Percentiles rank a stretch among this genome's conserved stretches.
Evolutionary conservation across 2,329 filamentous ascomycete genomes (phyloP).

Genomic region (Rhynchosporium secalis): DNA sequence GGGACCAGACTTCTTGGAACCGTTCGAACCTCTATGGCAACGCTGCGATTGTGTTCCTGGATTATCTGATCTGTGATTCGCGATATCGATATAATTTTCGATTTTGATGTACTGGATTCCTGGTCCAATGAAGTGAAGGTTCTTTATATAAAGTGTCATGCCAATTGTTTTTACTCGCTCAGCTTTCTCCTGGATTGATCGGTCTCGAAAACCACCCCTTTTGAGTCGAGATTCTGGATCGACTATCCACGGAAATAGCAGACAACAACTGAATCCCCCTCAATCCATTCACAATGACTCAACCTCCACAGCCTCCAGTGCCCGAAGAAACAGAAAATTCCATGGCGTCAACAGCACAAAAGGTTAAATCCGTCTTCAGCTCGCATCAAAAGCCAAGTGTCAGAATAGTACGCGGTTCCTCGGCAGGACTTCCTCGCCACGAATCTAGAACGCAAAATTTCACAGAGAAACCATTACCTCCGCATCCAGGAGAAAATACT

Average conservation of each 20-base stretch:
- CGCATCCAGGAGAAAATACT: constrained; percentile 6
- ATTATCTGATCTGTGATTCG: background rate
- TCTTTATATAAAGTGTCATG: background rate
- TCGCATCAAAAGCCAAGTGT: constrained; percentile 32
- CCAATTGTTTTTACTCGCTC: background rate
- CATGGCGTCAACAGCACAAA: constrained; percentile 31
- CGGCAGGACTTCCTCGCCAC: constrained; percentile 18
- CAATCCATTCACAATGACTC: constrained; percentile 9
- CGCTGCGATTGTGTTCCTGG: background rate
- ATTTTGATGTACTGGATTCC: background rate
- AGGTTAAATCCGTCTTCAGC: constrained; percentile 31
- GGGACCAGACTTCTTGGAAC: too few species aligned
- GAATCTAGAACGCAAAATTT: constrained; percentile 5
- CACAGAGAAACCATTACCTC: constrained; percentile 22
- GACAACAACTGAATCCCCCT: background rate
- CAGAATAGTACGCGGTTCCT: constrained; percentile 30
- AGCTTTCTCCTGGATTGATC: background rate
- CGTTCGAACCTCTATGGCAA: too few species aligned
- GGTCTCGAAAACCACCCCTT: background rate
- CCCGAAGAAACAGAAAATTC: constrained; percentile 30
- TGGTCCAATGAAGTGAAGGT: background rate
- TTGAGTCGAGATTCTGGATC: constrained; percentile 2
- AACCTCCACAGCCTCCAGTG: constrained; percentile 17
- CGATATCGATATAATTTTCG: background rate
- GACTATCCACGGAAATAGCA: constrained; percentile 1